These are phyloP conservation scores for Aspergillus aculeatinus DNA, from an alignment of 2,329 filamentous ascomycete genomes.

Conservation along the genomic window DNA sequence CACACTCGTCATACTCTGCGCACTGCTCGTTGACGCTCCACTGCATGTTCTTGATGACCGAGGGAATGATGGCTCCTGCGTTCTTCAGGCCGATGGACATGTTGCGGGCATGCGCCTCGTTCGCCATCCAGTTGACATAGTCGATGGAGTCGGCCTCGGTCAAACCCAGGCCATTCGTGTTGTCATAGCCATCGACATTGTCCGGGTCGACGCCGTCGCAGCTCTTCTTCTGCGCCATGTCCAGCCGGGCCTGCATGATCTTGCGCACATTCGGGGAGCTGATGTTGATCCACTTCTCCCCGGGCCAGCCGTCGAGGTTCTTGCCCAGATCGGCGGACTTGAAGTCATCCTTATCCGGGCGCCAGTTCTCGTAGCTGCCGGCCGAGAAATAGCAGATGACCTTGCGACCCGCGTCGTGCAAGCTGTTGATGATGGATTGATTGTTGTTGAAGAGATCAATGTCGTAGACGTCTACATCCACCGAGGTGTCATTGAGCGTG, in stretches of 20 bases:
- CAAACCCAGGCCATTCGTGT: constrained; percentile 62
- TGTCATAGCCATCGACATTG: constrained; percentile 67
- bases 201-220: constrained; percentile 71
- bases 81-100: constrained; percentile 70
- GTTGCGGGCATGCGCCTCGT: constrained; percentile 53
- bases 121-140: constrained; percentile 61
- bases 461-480: constrained; percentile 60
- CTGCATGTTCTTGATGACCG: constrained; percentile 54
- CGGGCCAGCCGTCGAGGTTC: constrained; percentile 61
- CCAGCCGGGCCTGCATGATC: constrained; percentile 64
- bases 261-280: constrained; percentile 57
- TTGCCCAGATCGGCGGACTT: constrained; percentile 56
- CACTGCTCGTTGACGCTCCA: constrained; percentile 73
- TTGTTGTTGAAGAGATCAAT: constrained; percentile 60
- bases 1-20: constrained; percentile 60
- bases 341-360: constrained; percentile 60
- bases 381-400: constrained; percentile 76
- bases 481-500: constrained; percentile 42
- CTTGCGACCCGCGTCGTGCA: constrained; percentile 55
- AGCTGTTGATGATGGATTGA: constrained; percentile 45
- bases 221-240: constrained; percentile 59
- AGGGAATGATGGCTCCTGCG: constrained; percentile 58
- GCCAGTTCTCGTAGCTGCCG: constrained; percentile 65
- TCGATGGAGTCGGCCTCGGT: constrained; percentile 57
- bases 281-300: constrained; percentile 66